A percentile compares a stretch with the other conserved stretches of the same genome.
phyloP scores from a whole-genome alignment of 306 rosid species.

The Prunus dulcis region DNA sequence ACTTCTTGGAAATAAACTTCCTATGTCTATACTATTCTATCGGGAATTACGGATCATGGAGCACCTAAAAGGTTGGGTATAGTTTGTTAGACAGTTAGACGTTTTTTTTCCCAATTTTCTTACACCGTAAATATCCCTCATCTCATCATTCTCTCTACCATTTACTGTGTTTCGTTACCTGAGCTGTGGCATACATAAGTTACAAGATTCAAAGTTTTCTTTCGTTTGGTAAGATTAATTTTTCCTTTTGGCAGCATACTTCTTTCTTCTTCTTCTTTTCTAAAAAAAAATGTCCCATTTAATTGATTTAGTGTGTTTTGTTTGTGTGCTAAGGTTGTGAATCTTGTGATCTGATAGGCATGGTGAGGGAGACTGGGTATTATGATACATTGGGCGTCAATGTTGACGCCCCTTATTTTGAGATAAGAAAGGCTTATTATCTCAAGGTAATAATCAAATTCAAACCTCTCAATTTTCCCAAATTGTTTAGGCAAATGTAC shows the following conservation, averaged over 20 bases:
- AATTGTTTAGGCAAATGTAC: neutral
- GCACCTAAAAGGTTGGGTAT: neutral
- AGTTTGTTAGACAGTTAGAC: neutral
- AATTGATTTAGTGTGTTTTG: neutral
- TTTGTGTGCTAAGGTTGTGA: neutral
- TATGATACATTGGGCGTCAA: constrained; percentile 69
- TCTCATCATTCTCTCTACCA: neutral
- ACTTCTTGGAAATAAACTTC: too few relatives aligned
- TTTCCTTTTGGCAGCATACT: neutral
- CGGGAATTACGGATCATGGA: neutral
- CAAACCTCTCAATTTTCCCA: too few relatives aligned
- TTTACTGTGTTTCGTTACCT: neutral
- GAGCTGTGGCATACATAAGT: neutral
- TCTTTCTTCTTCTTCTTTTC: neutral
- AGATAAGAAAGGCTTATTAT: constrained; percentile 81
- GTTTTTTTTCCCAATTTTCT: neutral
- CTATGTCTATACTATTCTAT: neutral
- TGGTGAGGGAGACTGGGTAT: constrained; percentile 70
- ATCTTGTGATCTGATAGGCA: constrained; percentile 32
- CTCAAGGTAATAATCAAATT: constrained; percentile 52
- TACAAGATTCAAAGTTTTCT: neutral
- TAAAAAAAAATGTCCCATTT: neutral
- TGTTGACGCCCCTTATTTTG: constrained; percentile 61
- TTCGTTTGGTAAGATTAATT: neutral
- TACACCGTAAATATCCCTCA: neutral